Conservation (phyloP, 2,329 filamentous ascomycete genomes). For the Podosphaera xanthii region DNA sequence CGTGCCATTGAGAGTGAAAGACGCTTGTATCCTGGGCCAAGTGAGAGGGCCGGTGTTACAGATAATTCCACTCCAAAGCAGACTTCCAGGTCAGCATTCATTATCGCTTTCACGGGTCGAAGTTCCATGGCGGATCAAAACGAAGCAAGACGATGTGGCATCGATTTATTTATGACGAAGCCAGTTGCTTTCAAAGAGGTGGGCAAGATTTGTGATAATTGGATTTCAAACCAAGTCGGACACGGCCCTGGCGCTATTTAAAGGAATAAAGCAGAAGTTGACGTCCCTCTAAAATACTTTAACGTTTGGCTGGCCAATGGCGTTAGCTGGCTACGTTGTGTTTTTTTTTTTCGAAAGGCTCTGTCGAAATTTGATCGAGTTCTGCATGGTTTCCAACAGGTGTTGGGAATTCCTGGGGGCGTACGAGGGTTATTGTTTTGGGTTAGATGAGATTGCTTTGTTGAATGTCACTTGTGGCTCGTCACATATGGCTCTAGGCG, state of each 20-base stretch:
- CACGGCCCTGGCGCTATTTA: conserved; percentile 1
- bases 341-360: too few species aligned
- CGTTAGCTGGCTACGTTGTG: too few species aligned
- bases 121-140: conserved; percentile 16
- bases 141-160: conserved; percentile 16
- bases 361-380: too few species aligned
- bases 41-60: neutral
- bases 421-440: too few species aligned
- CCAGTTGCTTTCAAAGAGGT: conserved; percentile 21
- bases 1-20: conserved; percentile 21
- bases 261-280: too few species aligned
- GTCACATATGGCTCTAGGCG: too few species aligned
- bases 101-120: conserved; percentile 20
- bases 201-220: conserved; percentile 18
- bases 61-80: conserved; percentile 3
- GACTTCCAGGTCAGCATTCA: conserved; percentile 12
- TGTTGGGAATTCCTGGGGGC: too few species aligned
- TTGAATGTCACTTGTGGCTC: too few species aligned
- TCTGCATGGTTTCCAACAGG: too few species aligned
- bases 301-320: too few species aligned
- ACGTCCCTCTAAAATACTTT: too few species aligned
- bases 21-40: conserved; percentile 9
- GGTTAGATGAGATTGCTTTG: too few species aligned
- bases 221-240: conserved; percentile 15
- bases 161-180: conserved; percentile 20